Base-by-base conservation (phyloP, 2,329 filamentous ascomycete genomes). In the Polytolypa hystricis region DNA sequence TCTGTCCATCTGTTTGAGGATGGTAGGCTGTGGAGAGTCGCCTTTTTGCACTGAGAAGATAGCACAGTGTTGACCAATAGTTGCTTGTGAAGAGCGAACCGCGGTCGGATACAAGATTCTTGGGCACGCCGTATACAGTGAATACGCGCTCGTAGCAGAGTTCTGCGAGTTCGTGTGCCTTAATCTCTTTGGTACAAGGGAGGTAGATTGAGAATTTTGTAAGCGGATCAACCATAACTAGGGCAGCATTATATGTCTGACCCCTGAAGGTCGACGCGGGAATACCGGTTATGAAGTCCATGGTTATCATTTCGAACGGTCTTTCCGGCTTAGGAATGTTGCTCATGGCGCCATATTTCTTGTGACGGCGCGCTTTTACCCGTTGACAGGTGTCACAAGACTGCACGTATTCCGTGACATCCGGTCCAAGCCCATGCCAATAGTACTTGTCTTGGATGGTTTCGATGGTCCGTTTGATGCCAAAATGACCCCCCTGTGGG, bases 1-100 rank as follows among this genome's bases (percentile, higher is more conserved):
- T 42, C 12, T 39, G 19, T 6, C 20, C 12, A 25, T 35, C 5
- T 25, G 5, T 35, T 26, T 38, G 9, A 8, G 36, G 18, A 23
- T 33, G 32, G 18, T 23, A 16, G 4, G 18, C 32, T 21, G 20
- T 35, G 7, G 32, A 35, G n/a, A 35, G 20, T 21, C 17, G 12
- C 3, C 11, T 4, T 26, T 35, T 15, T 6, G 18, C 12, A 9
- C 14, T 1, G 5, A 18, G 14, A 27, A 3, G 3, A 6, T 14
- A 12, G 20, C 11, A 14, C 2, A 3, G 25, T 26, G 10, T 15
- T 8, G 20, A 21, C 14, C 3, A 15, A 26, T 11, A 35, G 8
- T 32, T 32, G n/a, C 30, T 32, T 7, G 30, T 16, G 15, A 9
- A 10, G 4, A n/a, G n/a, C n/a, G n/a, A n/a, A n/a, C n/a, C n/a